These are phyloP conservation scores for Myochromella boudieri DNA, from an alignment of 768 basidiomycete species.

Conservation along the genomic window DNA sequence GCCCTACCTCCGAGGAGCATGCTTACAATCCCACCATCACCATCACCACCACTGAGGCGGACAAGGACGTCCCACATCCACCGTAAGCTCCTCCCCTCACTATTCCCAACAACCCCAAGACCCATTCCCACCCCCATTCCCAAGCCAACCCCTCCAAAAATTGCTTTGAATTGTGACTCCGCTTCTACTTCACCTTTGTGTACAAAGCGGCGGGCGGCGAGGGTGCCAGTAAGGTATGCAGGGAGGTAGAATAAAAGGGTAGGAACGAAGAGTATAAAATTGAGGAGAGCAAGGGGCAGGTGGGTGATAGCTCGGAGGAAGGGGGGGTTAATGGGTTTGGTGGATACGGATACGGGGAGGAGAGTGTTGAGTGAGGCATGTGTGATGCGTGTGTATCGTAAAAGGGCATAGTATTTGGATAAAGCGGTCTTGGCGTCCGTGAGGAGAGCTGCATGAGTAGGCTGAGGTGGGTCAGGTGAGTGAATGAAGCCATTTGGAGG, in stretches of 20 bases:
- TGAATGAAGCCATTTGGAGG: no score
- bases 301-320: conserved; percentile 26
- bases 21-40: conserved; percentile 5
- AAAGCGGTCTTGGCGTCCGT: conserved; percentile 40
- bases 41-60: background rate
- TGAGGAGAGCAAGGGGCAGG: conserved; percentile 29
- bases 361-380: conserved; percentile 41
- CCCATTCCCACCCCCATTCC: conserved; percentile 24
- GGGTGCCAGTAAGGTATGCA: conserved; percentile 49
- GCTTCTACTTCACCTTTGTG: conserved; percentile 59
- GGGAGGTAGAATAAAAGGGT: conserved; percentile 55
- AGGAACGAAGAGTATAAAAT: conserved; percentile 39
- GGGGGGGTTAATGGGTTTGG: background rate
- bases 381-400: conserved; percentile 48
- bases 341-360: background rate
- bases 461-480: background rate
- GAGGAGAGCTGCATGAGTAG: background rate
- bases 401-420: conserved; percentile 47
- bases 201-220: conserved; percentile 44
- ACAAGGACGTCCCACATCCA: conserved; percentile 8
- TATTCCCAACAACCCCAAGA: conserved; percentile 23
- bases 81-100: conserved; percentile 5
- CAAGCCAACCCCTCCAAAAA: conserved; percentile 52
- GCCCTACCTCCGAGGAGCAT: conserved; percentile 4
- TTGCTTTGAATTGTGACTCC: conserved; percentile 68